Percentiles rank a stretch among this genome's conserved stretches.
These are phyloP conservation scores for Chrysochromulina tobinii DNA, from an alignment of 78 protist genomes.

Conservation along the genomic window DNA sequence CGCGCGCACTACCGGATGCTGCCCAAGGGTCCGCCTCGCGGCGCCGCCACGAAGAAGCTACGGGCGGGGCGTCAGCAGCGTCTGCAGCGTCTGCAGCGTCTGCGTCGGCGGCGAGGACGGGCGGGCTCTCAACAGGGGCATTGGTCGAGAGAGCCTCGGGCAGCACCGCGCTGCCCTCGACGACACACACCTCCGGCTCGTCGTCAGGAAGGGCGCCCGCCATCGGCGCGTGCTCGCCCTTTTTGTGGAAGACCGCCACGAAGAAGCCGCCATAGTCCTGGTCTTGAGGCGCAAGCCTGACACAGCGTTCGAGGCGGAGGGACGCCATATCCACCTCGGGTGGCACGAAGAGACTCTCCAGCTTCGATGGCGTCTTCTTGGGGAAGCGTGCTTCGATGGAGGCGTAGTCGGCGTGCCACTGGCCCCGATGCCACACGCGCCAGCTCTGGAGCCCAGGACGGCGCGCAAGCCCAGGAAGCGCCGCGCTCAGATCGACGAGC, in stretches of 20 bases:
- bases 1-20: no score
- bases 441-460: conserved; percentile 77
- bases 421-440: conserved; percentile 44
- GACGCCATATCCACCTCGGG: background rate
- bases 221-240: background rate
- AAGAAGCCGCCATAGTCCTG: conserved; percentile 69
- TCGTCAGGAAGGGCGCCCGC: background rate
- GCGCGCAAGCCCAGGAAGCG: conserved; percentile 58
- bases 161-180: background rate
- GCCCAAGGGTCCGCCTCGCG: no score
- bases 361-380: background rate
- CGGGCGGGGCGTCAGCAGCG: background rate
- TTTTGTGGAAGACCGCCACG: conserved; percentile 50
- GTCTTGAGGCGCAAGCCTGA: conserved; percentile 66
- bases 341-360: conserved; percentile 19
- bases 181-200: background rate
- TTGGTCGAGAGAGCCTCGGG: no score
- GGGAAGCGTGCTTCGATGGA: background rate
- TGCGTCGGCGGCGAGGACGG: no score
- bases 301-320: background rate
- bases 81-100: background rate
- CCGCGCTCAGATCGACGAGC: background rate
- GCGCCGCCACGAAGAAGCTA: background rate
- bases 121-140: background rate
- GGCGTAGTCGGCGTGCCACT: background rate